Base-by-base conservation (phyloP, 2,329 filamentous ascomycete genomes). In the Fusarium sp. region DNA sequence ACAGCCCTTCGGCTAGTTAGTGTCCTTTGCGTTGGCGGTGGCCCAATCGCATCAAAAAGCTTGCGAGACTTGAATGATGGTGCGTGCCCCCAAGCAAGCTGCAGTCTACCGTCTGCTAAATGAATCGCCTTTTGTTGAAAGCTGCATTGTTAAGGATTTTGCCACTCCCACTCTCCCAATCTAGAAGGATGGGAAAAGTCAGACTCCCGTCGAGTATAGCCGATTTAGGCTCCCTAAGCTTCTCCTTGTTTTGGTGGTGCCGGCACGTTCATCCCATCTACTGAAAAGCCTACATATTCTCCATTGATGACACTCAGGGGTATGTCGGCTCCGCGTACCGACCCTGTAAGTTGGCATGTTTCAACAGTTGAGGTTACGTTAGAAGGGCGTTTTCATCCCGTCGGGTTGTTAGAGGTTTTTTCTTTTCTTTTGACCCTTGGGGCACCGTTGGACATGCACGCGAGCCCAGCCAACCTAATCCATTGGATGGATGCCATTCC, bases 291-390 rank as follows among this genome's bases (percentile, higher is more conserved):
- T 28, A 34, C 17, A 34, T 8, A 10, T n/a, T 36, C 34, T 36
- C 34, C 34, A n/a, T 36, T n/a, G 34, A 36, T 36, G 34, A 17
- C 17, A 36, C 34, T 17, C 51, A 56, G 21, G 38, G 59, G 60
- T 70, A 70, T 55, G 59, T 62, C 70, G 70, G 70, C 64, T 73
- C 67, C 67, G 52, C 55, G 70, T 73, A 73, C 65, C 65, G 38
- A 51, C 51, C 50, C 36, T 54, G 39, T 38, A 50, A 54, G 54
- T 52, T 57, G 62, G 70, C 55, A 44, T 59, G 46, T n/a, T 30
- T 50, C 30, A 45, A 47, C 30, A 45, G 19, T 32, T 57, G 26
- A 30, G 39, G 48, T 43, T 50, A n/a, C n/a, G 30, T 46, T 21
- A 21, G 24, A 36, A 49, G 21, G 34, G 26, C 36, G 32, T 40